Percentiles rank a stretch among this genome's conserved stretches.
phyloP scores from a whole-genome alignment of 768 basidiomycete genomes.

The Agrocybe praecox region DNA sequence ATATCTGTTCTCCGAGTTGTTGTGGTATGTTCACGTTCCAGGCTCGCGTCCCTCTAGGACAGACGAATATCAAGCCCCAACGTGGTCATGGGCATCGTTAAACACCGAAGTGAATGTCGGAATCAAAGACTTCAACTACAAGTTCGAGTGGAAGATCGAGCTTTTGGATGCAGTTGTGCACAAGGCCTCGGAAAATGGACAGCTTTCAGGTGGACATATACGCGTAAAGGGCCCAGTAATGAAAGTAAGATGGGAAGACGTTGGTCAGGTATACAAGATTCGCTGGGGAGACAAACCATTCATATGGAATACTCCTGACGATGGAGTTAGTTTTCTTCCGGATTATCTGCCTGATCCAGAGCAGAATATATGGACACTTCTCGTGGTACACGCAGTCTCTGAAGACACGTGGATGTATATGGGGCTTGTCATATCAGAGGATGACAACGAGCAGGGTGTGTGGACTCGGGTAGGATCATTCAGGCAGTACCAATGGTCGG shows the following conservation, averaged over 20 bases:
- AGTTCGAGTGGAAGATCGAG: constrained; percentile 11
- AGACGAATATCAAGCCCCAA: constrained; percentile 9
- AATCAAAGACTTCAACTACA: constrained; percentile 11
- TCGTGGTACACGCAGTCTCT: constrained; percentile 10
- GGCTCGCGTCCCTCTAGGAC: neutral
- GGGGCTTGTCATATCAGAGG: constrained; percentile 9
- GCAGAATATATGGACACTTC: constrained; percentile 6
- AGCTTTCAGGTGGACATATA: constrained; percentile 5
- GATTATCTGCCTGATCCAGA: neutral
- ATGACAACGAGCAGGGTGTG: neutral
- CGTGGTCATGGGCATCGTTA: constrained; percentile 11
- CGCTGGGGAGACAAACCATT: neutral
- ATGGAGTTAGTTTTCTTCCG: constrained; percentile 6
- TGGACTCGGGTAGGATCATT: constrained; percentile 12
- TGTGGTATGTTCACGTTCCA: constrained; percentile 5
- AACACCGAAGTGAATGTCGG: constrained; percentile 5
- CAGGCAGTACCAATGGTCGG: constrained; percentile 11
- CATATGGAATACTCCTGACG: constrained; percentile 7
- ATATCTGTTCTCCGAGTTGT: constrained; percentile 9
- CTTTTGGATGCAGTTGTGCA: constrained; percentile 2
- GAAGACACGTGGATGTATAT: constrained; percentile 12
- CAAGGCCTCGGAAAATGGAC: constrained; percentile 6
- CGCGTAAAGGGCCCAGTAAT: constrained; percentile 1
- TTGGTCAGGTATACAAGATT: constrained; percentile 8
- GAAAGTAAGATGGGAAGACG: constrained; percentile 5